Base-by-base conservation (phyloP, 2,329 filamentous ascomycete genomes). In the Pseudogymnoascus destructans region DNA sequence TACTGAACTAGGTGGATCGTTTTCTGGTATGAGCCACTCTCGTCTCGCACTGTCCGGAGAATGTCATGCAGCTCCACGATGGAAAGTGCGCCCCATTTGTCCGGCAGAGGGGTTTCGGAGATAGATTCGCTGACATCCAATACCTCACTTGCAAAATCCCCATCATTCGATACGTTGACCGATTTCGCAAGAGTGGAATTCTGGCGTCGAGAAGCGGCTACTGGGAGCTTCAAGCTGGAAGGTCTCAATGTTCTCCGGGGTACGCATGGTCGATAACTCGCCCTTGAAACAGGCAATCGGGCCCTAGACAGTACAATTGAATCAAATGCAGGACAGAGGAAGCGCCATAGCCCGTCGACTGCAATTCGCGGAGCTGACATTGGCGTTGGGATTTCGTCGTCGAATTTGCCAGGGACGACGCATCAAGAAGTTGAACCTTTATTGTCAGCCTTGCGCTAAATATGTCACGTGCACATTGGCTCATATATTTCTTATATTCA, bases 261-360 rank as follows among this genome's bases (percentile, higher is more conserved):
- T n/a, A 32, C 25, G 46, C 25, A 52, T 52, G 46, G 46, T 15
- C 25, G 25, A 13, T 19, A 52, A 23, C 46, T 52, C 10, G 46
- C 25, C 25, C 46, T 30, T 25, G 25, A 17, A 52, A 52, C 5
- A 13, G 46, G 46, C 5, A 52, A 13, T 49, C 35, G 13, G 35
- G 36, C 15, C 21, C 36, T 71, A 3, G 69, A 68, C 10, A 77
- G 65, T 2, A 70, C 65, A 3, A 64, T 59, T 5, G 70, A 63
- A 64, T 80, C 76, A 59, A 80, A 72, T 7, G 75, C 77, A 10
- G 82, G 82, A 65, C 80, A 85, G 13, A 86, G 71, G 66, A 78
- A 84, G 66, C 79, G 78, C 80, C 81, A 84, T 49, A 86, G 74
- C 61, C 81, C 80, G 68, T 86, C 82, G 65, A 71, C 69, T 64